Evolutionary conservation across 2,329 filamentous ascomycete genomes (phyloP).

Genomic region (Fusarium sp.): DNA sequence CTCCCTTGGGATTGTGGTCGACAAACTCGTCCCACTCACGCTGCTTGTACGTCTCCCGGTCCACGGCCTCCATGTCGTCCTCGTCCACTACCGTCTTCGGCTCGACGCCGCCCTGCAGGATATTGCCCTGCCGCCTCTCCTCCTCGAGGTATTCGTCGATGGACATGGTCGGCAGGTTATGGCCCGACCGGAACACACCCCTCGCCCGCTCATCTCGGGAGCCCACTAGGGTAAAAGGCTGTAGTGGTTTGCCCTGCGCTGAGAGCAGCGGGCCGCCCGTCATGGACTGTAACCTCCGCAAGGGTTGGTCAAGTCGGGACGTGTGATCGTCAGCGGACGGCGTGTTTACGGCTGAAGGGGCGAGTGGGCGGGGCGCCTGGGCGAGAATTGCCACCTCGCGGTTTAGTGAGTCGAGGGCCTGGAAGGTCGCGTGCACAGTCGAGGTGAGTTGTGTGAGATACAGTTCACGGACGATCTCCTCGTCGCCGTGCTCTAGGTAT

Average conservation of each 20-base stretch:
- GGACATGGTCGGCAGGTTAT: slow-evolving; percentile 95
- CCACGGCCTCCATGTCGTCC: slow-evolving; percentile 88
- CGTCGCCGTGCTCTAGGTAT: slow-evolving; percentile 76
- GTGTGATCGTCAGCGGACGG: slow-evolving; percentile 63
- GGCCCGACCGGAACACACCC: slow-evolving; percentile 89
- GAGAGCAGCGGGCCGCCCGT: slow-evolving; percentile 80
- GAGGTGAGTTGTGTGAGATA: slow-evolving; percentile 81
- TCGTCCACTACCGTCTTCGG: slow-evolving; percentile 83
- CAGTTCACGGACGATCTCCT: slow-evolving; percentile 83
- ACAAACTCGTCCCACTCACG: slow-evolving; percentile 95
- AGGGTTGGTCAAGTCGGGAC: slow-evolving; percentile 77
- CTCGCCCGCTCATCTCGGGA: slow-evolving; percentile 79
- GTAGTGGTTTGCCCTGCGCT: slow-evolving; percentile 83
- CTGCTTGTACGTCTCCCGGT: slow-evolving; percentile 92
- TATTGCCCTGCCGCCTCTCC: slow-evolving; percentile 83
- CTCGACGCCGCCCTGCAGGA: slow-evolving; percentile 91
- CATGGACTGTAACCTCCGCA: slow-evolving; percentile 62
- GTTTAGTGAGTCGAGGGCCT: slow-evolving; percentile 86
- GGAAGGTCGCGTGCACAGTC: slow-evolving; percentile 82
- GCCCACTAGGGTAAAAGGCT: slow-evolving; percentile 89
- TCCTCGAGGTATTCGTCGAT: slow-evolving; percentile 98
- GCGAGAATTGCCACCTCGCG: slow-evolving; percentile 87
- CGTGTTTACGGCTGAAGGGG: slow-evolving; percentile 59
- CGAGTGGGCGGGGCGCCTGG: slow-evolving; percentile 71
- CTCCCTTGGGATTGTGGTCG: slow-evolving; percentile 87